Percentiles rank a stretch among this genome's conserved stretches.
Conservation (phyloP, 2,329 filamentous ascomycete species). For the Nigrospora sphaerica region DNA sequence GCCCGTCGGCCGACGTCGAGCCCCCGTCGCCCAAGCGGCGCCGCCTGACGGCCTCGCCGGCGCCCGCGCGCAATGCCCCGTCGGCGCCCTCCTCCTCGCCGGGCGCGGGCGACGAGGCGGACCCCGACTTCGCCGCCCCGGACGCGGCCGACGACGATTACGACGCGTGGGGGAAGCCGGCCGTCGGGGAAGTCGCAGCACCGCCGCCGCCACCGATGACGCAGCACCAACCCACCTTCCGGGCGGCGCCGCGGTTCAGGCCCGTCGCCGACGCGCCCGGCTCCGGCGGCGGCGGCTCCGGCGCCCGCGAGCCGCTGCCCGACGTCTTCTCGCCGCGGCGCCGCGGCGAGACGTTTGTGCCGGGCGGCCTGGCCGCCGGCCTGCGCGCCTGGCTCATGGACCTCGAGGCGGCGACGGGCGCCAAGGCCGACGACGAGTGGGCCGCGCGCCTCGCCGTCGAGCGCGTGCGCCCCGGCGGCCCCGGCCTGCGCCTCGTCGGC, state of each 20-base stretch:
- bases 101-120: no score
- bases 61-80: conserved; percentile 1
- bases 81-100: no score
- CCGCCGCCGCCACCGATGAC: no score
- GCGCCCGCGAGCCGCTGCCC: conserved; percentile 19
- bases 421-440: conserved; percentile 11
- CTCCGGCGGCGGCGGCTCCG: no score
- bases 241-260: conserved; percentile 30
- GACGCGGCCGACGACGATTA: no score
- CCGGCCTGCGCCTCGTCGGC: conserved; percentile 21
- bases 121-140: no score
- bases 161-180: no score
- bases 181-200: no score
- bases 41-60: conserved; percentile 25
- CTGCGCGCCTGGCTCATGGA: conserved; percentile 37
- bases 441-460: conserved; percentile 13
- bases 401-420: conserved; percentile 24
- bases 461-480: conserved; percentile 10
- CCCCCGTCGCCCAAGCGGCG: conserved; percentile 25
- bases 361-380: conserved; percentile 32
- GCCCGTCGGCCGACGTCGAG: background rate
- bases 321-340: conserved; percentile 32
- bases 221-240: conserved; percentile 25
- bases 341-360: conserved; percentile 24
- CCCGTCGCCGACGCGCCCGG: conserved; percentile 12